Evolutionary conservation across 2,329 filamentous ascomycete species (phyloP).

Genomic region (Hirsutella minnesotensis): DNA sequence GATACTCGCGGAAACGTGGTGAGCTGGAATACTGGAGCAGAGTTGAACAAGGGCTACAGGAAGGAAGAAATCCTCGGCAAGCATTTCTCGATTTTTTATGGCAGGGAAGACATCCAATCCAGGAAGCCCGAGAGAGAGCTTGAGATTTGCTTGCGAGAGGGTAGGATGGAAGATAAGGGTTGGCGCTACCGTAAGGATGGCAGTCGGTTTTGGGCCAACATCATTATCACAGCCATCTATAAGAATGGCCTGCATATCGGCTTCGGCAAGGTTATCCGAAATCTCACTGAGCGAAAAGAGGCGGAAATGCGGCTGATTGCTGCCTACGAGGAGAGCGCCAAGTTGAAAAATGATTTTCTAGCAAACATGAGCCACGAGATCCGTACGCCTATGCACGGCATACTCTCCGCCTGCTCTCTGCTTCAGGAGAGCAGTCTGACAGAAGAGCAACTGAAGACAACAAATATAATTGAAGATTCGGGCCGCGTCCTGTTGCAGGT

Average conservation of each 20-base stretch:
- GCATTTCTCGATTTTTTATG: too few species aligned
- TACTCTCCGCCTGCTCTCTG: constrained; percentile 42
- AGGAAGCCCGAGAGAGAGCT: constrained; percentile 41
- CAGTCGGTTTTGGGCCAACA: constrained; percentile 48
- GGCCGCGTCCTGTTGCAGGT: constrained; percentile 45
- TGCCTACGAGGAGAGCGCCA: constrained; percentile 51
- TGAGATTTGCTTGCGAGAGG: constrained; percentile 38
- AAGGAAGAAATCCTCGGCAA: too few species aligned
- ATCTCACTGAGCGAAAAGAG: constrained; percentile 42
- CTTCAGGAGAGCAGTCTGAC: constrained; percentile 41
- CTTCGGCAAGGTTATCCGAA: constrained; percentile 47
- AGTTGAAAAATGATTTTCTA: too few species aligned
- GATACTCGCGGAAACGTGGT: too few species aligned
- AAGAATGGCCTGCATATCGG: constrained; percentile 39
- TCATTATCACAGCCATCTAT: constrained; percentile 45
- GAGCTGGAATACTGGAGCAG: too few species aligned
- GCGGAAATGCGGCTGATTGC: constrained; percentile 41
- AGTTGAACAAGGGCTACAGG: too few species aligned
- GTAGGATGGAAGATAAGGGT: constrained; percentile 45
- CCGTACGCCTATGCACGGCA: too few species aligned
- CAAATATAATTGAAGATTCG: constrained; percentile 46
- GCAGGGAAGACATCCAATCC: constrained; percentile 30
- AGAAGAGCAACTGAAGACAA: constrained; percentile 41
- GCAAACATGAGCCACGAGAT: too few species aligned
- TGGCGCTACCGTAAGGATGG: constrained; percentile 49